Conservation (phyloP, 108 stramenopile species). For the Pseudonitzschia multiseries region DNA sequence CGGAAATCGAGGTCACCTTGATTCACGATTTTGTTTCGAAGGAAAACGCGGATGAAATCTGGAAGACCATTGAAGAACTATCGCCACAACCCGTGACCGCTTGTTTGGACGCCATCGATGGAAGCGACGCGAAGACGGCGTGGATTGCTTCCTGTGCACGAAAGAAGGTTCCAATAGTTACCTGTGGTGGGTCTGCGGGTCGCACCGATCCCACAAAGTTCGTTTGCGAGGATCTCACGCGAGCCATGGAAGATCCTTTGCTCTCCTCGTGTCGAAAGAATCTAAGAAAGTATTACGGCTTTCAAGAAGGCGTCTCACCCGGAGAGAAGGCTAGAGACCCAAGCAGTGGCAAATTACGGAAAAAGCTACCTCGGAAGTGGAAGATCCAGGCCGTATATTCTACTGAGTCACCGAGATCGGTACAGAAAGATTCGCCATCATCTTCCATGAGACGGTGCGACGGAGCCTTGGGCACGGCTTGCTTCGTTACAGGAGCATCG, state of each 20-base stretch:
- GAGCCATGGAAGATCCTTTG: constrained; percentile 56
- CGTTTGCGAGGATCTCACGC: constrained; percentile 63
- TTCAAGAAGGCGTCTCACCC: constrained; percentile 45
- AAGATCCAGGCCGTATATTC: constrained; percentile 74
- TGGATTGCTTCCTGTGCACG: constrained; percentile 64
- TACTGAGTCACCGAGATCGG: constrained; percentile 48
- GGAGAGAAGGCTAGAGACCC: constrained; percentile 7
- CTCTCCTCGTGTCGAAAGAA: constrained; percentile 58
- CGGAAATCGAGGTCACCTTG: constrained; percentile 57
- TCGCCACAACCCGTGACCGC: constrained; percentile 34
- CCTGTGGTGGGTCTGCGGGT: constrained; percentile 87
- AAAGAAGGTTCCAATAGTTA: constrained; percentile 64
- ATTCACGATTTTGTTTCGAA: constrained; percentile 72
- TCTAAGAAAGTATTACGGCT: constrained; percentile 70
- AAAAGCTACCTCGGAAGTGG: constrained; percentile 53
- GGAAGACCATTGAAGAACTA: constrained; percentile 32
- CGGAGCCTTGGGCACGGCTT: constrained; percentile 76
- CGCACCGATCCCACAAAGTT: constrained; percentile 70
- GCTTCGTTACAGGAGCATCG: constrained; percentile 78
- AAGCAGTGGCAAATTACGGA: constrained; percentile 25
- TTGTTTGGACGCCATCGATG: constrained; percentile 81
- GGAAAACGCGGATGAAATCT: constrained; percentile 65
- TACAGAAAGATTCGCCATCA: constrained; percentile 1
- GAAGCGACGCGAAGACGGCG: constrained; percentile 65
- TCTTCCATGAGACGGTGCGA: constrained; percentile 74